Evolutionary conservation across 345 rosid genomes (phyloP), one percentile per base, ranked within the genome.

Genomic region (Syzygium jambos): DNA sequence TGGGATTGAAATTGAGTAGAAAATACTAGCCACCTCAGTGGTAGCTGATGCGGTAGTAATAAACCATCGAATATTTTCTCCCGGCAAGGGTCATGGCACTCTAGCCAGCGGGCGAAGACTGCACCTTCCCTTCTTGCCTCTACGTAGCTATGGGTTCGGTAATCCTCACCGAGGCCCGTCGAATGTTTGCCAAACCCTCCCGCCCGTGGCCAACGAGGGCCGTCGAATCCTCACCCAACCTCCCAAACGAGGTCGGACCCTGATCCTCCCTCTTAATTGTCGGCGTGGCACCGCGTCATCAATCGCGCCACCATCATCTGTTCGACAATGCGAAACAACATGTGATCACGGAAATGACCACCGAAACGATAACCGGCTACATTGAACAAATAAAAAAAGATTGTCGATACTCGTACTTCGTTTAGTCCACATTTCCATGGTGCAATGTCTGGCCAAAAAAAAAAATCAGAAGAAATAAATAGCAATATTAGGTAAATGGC

Each of bases 321-420:
- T 0, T 14, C 2, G 73, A 30, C 34, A 3, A 61, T 1, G 5
- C 2, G 38, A 61, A 3, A 43, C 7, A 43, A 6, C 7, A 1
- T 43, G 6, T 43, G 46, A 43, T 7, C 46, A 43, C 46, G 46
- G 46, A 43, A 43, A 43, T 5, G 46, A 7, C 16, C 19, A 68
- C 22, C 2, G 14, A 34, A n/a, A n/a, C n/a, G n/a, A n/a, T n/a
- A n/a, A n/a, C n/a, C n/a, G n/a, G n/a, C 7, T 1, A 29, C 7
- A 9, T 34, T 10, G 23, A 30, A 68, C 23, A 17, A 68, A 16
- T 8, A 22, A 30, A 16, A 34, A 30, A 68, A 16, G n/a, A 29
- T 29, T 2, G 7, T 52, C 19, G 1, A 5, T 5, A 52, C 54
- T 52, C 46, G 54, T 15, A 52, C 19, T 52, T 43, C 46, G 6